Percentiles rank a stretch among this genome's conserved stretches.
These are phyloP conservation scores for Zygotorulaspora mrakii DNA, from an alignment of 1,139 yeast genomes.

Conservation along the genomic window DNA sequence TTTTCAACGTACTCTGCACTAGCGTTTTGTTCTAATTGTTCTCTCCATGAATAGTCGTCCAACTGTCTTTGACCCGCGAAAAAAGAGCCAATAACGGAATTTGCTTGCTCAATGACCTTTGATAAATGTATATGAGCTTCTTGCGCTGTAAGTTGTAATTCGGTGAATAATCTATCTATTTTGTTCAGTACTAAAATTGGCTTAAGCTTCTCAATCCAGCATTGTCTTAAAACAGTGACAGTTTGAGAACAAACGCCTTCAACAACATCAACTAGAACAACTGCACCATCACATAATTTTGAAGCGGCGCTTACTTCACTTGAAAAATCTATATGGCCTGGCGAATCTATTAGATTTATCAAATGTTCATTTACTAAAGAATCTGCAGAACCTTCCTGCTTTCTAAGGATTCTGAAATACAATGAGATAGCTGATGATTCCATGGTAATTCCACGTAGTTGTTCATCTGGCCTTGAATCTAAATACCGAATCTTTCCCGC, in stretches of 20 bases:
- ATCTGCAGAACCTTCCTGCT: slow-evolving; percentile 42
- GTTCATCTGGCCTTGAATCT: slow-evolving; percentile 95
- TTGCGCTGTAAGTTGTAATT: slow-evolving; percentile 72
- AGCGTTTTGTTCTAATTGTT: slow-evolving; percentile 48
- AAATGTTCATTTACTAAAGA: slow-evolving; percentile 66
- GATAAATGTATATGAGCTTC: slow-evolving; percentile 84
- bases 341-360: slow-evolving; percentile 92
- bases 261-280: slow-evolving; percentile 90
- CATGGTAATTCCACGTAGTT: slow-evolving; percentile 94
- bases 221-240: slow-evolving; percentile 87
- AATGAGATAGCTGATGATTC: slow-evolving; percentile 90
- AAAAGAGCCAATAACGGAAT: slow-evolving; percentile 90
- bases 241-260: slow-evolving; percentile 99
- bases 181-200: slow-evolving; percentile 91
- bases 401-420: slow-evolving; percentile 64
- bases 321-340: slow-evolving; percentile 97
- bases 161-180: slow-evolving; percentile 80
- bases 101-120: slow-evolving; percentile 84
- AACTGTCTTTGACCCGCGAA: slow-evolving; percentile 93
- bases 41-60: slow-evolving; percentile 82
- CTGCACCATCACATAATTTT: slow-evolving; percentile 93
- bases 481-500: slow-evolving; percentile 93
- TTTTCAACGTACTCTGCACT: slow-evolving; percentile 63
- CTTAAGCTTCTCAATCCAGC: slow-evolving; percentile 89
- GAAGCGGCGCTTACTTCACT: slow-evolving; percentile 96